Evolutionary conservation across 1,284 basidiomycete genomes (phyloP), one percentile per base, ranked within the genome.

Genomic region (Cryptococcus sp.): DNA sequence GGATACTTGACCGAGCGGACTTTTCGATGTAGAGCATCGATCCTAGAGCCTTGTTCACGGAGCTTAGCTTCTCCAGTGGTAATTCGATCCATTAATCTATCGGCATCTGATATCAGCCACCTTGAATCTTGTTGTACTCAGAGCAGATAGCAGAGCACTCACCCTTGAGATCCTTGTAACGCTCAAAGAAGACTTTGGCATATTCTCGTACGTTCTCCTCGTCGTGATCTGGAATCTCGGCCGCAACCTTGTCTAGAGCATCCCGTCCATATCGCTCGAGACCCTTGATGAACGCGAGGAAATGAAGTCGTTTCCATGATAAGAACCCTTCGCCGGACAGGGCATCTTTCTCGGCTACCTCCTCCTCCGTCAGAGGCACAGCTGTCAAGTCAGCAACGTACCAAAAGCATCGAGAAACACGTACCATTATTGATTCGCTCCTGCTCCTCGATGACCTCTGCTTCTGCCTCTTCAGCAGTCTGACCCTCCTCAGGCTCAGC

Each of bases 271-370:
- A 85, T 7, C 82, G 83, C 70, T 97, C 94, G 43, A 91, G 78
- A 0, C 85, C 91, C 48, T 83, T 81, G 45, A 97, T 82, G 66
- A 98, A 91, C 62, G 87, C 86, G 66, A 94, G 91, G 80, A 91
- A 98, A 70, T 98, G 92, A 42, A 91, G 83, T 57, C 89, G 81
- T 68, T 86, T 90, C 93, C 93, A 96, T 61, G 87, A 85, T 31
- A 84, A 82, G 76, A 96, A 96, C 14, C 92, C 91, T 52, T 86
- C 79, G 28, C 79, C 80, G n/a, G 85, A 82, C 32, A 88, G 82
- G 43, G 80, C 80, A 45, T 92, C 89, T 75, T 94, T 94, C 67
- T 84, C 79, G 5, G 81, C 81, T 55, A 82, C 76, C 67, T 97
- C 92, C 51, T 90, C 87, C 60, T 94, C 90, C 0, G 84, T 91